Base-by-base conservation (phyloP, 2,329 filamentous ascomycete genomes). In the Ophiocordyceps camponoti-saundersi region DNA sequence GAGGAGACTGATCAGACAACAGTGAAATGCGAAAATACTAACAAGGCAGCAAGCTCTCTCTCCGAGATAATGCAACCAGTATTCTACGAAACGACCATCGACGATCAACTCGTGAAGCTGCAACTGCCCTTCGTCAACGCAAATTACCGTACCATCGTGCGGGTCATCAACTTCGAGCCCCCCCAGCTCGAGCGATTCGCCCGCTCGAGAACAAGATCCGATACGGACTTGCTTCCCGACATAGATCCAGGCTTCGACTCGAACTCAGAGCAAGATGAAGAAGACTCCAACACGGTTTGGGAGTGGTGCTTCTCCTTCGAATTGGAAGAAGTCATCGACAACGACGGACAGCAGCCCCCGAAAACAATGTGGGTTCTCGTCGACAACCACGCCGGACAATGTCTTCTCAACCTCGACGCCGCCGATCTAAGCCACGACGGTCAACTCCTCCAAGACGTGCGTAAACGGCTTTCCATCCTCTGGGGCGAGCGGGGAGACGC, bases 401-500 rank as follows among this genome's bases (percentile, higher is more conserved):
- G 65, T 44, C 65, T 79, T 2, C 58, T 66, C 0, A 57, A 58
- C 40, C 57, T 75, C 6, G 67, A 75, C 46, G 73, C 75, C 1
- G 60, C 61, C 44, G 62, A 76, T 59, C 69, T 95, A 32, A 72
- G 70, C 20, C 58, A 61, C n/a, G 65, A 82, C 42, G 54, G 61
- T 2, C 46, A 60, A 0, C 56, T 64, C 1, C 64, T 92, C 1
- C 58, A 55, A 3, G 51, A 60, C 7, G 64, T 95, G 5, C 73
- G 77, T 45, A 77, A 93, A 53, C 80, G 75, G 53, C 68, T 95
- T 47, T 90, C 82, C 58, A 66, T 77, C 34, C 68, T 95, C 1
- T 96, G 90, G 89, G 90, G 90, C 1, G 77, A 95, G 50, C 68
- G 95, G 1, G 80, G 89, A 57, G 86, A 94, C 58, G 61, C 67